A percentile compares a stretch with the other conserved stretches of the same genome.
Evolutionary conservation across 208 protist species (phyloP).

Genomic region (Crithidia acanthocephali): DNA sequence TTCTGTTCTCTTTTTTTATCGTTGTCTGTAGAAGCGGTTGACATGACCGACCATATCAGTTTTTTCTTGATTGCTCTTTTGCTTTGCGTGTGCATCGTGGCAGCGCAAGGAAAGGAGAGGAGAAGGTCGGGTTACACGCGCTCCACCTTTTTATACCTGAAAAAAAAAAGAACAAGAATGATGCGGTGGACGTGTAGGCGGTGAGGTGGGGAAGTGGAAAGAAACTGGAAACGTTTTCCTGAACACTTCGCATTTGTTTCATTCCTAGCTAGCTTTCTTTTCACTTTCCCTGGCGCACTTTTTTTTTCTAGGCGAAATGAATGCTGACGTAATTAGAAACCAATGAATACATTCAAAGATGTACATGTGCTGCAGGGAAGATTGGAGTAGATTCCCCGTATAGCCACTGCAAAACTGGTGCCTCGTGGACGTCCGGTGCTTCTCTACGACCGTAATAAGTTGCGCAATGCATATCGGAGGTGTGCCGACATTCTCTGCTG

Average conservation of each 20-base stretch:
- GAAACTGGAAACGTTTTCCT: background rate
- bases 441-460: no score
- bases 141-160: background rate
- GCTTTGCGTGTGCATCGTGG: background rate
- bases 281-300: slow-evolving; percentile 2
- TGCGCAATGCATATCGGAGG: no score
- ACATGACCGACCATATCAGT: background rate
- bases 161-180: background rate
- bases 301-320: slow-evolving; percentile 5
- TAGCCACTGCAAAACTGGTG: no score
- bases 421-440: no score
- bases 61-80: background rate
- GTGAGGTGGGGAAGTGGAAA: slow-evolving; percentile 1
- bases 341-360: background rate
- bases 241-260: background rate
- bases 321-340: slow-evolving; percentile 16
- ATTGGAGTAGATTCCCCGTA: no score
- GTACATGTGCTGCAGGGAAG: no score
- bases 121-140: background rate
- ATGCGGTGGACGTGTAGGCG: background rate
- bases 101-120: background rate
- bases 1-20: slow-evolving; percentile 5
- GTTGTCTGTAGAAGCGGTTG: background rate
- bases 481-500: no score
- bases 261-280: slow-evolving; percentile 2